Percentiles rank a stretch among this genome's conserved stretches.
Conservation (phyloP, 352 stramenopile species). For the Globisporangium nunn region DNA sequence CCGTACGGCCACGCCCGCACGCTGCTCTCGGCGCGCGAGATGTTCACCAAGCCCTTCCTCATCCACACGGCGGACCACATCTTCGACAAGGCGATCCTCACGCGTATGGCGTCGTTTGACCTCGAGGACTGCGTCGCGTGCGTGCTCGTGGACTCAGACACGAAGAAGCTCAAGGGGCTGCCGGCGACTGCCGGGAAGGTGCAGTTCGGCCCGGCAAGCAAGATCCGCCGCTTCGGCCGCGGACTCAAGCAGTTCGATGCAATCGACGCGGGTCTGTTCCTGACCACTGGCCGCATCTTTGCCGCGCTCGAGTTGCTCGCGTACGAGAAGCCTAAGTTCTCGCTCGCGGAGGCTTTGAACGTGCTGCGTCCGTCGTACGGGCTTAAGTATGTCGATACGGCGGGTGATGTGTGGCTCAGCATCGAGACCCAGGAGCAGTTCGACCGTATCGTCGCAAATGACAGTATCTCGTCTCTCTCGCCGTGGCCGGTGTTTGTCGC, state of each 20-base stretch:
- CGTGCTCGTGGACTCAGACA: slow-evolving; percentile 68
- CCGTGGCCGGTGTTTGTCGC: slow-evolving; percentile 77
- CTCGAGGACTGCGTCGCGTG: slow-evolving; percentile 55
- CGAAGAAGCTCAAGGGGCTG: slow-evolving; percentile 49
- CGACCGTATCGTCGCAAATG: slow-evolving; percentile 48
- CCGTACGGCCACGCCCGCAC: slow-evolving; percentile 66
- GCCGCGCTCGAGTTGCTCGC: slow-evolving; percentile 52
- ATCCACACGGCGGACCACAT: slow-evolving; percentile 85
- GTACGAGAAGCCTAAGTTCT: slow-evolving; percentile 63
- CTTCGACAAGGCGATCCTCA: slow-evolving; percentile 74
- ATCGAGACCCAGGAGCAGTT: slow-evolving; percentile 80
- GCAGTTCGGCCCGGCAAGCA: slow-evolving; percentile 45
- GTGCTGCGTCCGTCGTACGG: slow-evolving; percentile 64
- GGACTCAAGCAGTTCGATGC: slow-evolving; percentile 49
- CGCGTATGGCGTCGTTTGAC: slow-evolving; percentile 49
- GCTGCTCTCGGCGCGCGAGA: slow-evolving; percentile 62
- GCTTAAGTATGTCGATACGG: slow-evolving; percentile 53
- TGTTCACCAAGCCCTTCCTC: slow-evolving; percentile 77
- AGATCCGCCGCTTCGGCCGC: slow-evolving; percentile 48
- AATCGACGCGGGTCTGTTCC: slow-evolving; percentile 65
- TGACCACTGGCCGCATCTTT: slow-evolving; percentile 67
- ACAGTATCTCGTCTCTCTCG: slow-evolving; percentile 56
- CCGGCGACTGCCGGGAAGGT: slow-evolving; percentile 57
- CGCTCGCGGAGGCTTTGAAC: slow-evolving; percentile 61
- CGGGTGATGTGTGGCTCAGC: slow-evolving; percentile 75